phyloP scores from a whole-genome alignment of 1,284 basidiomycete genomes.

The Hemileccinum hortonii region DNA sequence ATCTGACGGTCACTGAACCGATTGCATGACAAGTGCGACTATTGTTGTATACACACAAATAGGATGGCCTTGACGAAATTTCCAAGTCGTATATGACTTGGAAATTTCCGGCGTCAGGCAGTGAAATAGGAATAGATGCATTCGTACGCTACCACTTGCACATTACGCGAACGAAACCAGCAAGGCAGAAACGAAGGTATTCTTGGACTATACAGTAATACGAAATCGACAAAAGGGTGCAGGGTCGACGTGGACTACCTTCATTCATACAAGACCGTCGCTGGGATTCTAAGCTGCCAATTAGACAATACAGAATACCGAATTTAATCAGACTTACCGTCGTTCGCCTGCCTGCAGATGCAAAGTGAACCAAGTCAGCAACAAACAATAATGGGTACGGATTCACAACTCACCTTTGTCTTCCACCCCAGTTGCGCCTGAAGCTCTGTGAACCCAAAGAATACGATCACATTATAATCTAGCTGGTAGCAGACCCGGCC shows the following conservation, averaged over 20 bases:
- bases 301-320: neutral
- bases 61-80: too few relatives aligned
- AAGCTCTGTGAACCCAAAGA: conserved; percentile 4
- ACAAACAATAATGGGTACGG: neutral
- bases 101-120: too few relatives aligned
- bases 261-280: neutral
- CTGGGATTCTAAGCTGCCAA: neutral
- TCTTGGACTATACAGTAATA: too few relatives aligned
- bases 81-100: too few relatives aligned
- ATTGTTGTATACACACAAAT: too few relatives aligned
- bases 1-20: too few relatives aligned
- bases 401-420: neutral
- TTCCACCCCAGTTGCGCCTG: conserved; percentile 9
- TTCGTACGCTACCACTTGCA: too few relatives aligned
- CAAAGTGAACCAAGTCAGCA: neutral
- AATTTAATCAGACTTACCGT: neutral
- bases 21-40: too few relatives aligned
- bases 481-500: conserved; percentile 5
- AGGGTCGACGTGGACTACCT: neutral
- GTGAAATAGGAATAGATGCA: too few relatives aligned
- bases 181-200: too few relatives aligned
- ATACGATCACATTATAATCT: conserved; percentile 14
- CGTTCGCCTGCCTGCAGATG: neutral
- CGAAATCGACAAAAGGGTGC: too few relatives aligned
- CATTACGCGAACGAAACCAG: too few relatives aligned